A percentile compares a stretch with the other conserved stretches of the same genome.
Evolutionary conservation across 2,329 filamentous ascomycete genomes (phyloP).

Genomic region (Microdochium trichocladiopsis): DNA sequence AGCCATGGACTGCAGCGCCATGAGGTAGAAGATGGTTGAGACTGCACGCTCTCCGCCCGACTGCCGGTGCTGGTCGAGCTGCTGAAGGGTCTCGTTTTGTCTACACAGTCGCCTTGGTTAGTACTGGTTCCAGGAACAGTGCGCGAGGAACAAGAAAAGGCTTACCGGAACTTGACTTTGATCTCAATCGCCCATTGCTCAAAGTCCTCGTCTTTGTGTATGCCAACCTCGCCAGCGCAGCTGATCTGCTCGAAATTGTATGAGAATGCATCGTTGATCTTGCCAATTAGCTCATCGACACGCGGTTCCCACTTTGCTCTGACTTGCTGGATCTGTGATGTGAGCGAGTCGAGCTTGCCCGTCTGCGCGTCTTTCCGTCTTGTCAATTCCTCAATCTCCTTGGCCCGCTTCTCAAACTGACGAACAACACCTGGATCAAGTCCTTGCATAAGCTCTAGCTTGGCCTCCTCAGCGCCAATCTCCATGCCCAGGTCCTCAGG

Average conservation of each 20-base stretch:
- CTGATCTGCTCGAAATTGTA: constrained; percentile 92
- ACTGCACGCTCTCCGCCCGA: constrained; percentile 95
- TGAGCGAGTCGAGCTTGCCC: constrained; percentile 46
- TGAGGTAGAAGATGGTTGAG: constrained; percentile 97
- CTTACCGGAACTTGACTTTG: constrained; percentile 86
- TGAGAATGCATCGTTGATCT: constrained; percentile 85
- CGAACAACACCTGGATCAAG: constrained; percentile 69
- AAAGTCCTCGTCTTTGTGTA: constrained; percentile 90
- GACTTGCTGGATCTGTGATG: constrained; percentile 55
- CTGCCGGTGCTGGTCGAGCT: constrained; percentile 86
- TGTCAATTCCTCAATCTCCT: constrained; percentile 61
- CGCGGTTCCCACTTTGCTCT: constrained; percentile 74
- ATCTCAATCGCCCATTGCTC: constrained; percentile 92
- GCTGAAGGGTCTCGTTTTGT: constrained; percentile 73
- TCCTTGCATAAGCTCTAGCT: constrained; percentile 73
- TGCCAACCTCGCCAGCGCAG: constrained; percentile 82
- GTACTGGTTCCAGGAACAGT: background rate
- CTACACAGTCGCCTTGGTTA: constrained; percentile 28
- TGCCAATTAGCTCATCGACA: constrained; percentile 68
- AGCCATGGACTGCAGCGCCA: constrained; percentile 91
- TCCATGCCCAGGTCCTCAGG: constrained; percentile 63
- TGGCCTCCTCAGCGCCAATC: constrained; percentile 65
- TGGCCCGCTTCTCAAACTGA: constrained; percentile 68
- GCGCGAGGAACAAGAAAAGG: constrained; percentile 4
- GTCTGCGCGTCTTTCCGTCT: constrained; percentile 47